Evolutionary conservation across 306 rosid genomes (phyloP).

Genomic region (Notholithocarpus densiflorus): DNA sequence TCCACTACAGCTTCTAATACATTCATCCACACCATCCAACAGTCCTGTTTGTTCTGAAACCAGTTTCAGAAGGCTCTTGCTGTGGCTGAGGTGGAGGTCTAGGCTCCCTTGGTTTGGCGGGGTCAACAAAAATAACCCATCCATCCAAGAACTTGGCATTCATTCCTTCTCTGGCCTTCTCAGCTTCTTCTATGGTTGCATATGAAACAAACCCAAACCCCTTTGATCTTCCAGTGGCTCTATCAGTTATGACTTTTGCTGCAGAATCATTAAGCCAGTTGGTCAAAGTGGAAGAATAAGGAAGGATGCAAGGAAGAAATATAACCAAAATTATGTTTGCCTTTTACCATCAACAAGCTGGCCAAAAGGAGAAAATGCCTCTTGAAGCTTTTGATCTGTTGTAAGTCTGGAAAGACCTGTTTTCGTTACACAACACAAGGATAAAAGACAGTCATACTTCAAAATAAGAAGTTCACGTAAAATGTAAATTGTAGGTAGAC

Average conservation of each 20-base stretch:
- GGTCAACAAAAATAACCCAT: slow-evolving; percentile 95
- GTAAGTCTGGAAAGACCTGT: slow-evolving; percentile 86
- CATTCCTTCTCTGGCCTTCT: slow-evolving; percentile 76
- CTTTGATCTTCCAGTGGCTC: slow-evolving; percentile 83
- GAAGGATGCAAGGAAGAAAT: not conserved
- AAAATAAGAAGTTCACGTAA: not conserved
- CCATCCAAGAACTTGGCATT: slow-evolving; percentile 95
- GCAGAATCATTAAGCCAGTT: slow-evolving; percentile 24
- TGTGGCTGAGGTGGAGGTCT: slow-evolving; percentile 68
- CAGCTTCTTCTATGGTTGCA: slow-evolving; percentile 69
- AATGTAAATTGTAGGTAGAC: not conserved
- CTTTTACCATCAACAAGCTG: slow-evolving; percentile 57
- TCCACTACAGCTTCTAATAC: slow-evolving; percentile 1
- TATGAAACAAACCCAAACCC: slow-evolving; percentile 80
- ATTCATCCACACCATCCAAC: slow-evolving; percentile 87
- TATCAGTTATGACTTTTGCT: slow-evolving; percentile 82
- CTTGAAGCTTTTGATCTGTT: slow-evolving; percentile 70
- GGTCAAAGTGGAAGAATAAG: slow-evolving; percentile 17
- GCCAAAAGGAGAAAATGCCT: slow-evolving; percentile 82
- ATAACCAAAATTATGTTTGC: not conserved
- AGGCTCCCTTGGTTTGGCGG: slow-evolving; percentile 79
- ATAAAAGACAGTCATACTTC: slow-evolving; percentile 1
- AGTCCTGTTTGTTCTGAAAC: slow-evolving; percentile 78
- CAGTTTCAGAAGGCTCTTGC: slow-evolving; percentile 50
- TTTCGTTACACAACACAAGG: slow-evolving; percentile 16